Conservation (phyloP, 2,329 filamentous ascomycete genomes). For the Monilinia vaccinii-corymbosi region DNA sequence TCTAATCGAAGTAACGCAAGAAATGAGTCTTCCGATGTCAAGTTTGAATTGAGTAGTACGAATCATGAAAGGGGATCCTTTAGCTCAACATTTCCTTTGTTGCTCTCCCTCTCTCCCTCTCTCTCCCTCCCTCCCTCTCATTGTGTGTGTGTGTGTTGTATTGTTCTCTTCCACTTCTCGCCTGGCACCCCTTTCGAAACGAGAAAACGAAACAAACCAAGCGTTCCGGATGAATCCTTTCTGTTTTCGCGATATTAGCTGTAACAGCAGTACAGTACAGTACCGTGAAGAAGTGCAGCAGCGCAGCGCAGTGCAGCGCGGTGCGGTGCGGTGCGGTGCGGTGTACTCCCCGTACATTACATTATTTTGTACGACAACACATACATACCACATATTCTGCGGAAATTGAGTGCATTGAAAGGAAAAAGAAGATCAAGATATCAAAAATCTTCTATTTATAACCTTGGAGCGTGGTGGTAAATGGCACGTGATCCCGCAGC, state of each 20-base stretch:
- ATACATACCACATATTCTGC: background rate
- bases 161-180: background rate
- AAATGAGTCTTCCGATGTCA: conserved; percentile 5
- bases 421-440: background rate
- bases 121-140: background rate
- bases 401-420: too few species aligned
- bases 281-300: background rate
- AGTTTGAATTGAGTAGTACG: conserved; percentile 1
- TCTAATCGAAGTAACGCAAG: conserved; percentile 7
- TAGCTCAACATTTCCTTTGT: conserved; percentile 5
- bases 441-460: too few species aligned
- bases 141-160: too few species aligned
- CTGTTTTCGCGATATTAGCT: background rate
- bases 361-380: background rate
- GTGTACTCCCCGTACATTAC: background rate
- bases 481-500: too few species aligned
- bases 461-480: too few species aligned
- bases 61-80: background rate
- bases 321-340: background rate
- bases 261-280: background rate
- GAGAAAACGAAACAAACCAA: background rate
- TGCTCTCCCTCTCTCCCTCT: background rate
- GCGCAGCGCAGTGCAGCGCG: too few species aligned
- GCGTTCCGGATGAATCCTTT: background rate
- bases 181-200: background rate